Evolutionary conservation across 768 basidiomycete genomes (phyloP), one percentile per base, ranked within the genome.

Genomic region (Kwoniella pini): DNA sequence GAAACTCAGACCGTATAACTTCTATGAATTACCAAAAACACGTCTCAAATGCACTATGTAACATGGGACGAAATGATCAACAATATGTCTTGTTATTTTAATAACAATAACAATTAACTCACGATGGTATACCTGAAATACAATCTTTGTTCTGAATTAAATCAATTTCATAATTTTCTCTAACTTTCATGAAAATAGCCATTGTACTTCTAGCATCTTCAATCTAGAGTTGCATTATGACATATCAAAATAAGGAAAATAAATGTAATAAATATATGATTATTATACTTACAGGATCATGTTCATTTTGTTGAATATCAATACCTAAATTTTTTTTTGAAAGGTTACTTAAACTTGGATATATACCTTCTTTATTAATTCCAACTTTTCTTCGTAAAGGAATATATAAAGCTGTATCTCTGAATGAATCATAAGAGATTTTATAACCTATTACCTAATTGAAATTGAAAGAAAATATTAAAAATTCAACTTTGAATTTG

Each of bases 201-300:
- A 97, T 95, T 0, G 93, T 88, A 0, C 93, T 91, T 49, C 91
- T 84, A 0, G 94, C 91, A 77, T 98, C 94, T 22, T 85, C 88
- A 1, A 95, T 86, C 93, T 96, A 36, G 33, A 36, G 15, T 36
- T n/a, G n/a, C n/a, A 36, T 36, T 36, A 7, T 9, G 33, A 9
- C 9, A 36, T 36, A 24, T 31, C 11, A 13, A 36, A 21, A 6
- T 11, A 24, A 24, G 33, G 15, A 36, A 7, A 36, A 36, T 9
- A 36, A 36, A 36, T 7, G 7, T 36, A 15, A 36, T 36, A 15
- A 36, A 36, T 15, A 36, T 15, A 36, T 36, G 33, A 36, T 15
- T 36, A 48, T 12, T 21, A 6, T 7, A 45, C 74, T 60, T 21
- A 74, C 75, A 12, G 91, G 92, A 39, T 84, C 88, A 77, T 97